Evolutionary conservation across 2,329 filamentous ascomycete species (phyloP).

Genomic region (Claviceps monticola): DNA sequence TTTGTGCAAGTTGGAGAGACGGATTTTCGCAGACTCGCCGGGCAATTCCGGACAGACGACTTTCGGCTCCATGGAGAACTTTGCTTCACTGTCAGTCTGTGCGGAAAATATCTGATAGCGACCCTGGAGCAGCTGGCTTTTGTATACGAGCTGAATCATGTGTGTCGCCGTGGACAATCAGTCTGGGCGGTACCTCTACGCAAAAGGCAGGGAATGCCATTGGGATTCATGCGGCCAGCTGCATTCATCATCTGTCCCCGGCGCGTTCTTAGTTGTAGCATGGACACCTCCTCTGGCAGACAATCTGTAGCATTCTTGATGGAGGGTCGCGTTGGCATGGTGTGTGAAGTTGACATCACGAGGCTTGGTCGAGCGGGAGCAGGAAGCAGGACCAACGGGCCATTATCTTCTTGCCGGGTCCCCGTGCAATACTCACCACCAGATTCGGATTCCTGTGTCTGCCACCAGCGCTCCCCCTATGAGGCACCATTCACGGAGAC

Average conservation of each 20-base stretch:
- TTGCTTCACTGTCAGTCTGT: constrained; percentile 40
- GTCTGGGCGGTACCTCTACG: constrained; percentile 14
- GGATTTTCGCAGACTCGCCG: constrained; percentile 22
- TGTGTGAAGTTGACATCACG: constrained; percentile 35
- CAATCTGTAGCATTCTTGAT: constrained; percentile 45
- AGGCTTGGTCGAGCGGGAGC: constrained; percentile 6
- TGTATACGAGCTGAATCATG: constrained; percentile 34
- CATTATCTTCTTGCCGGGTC: neutral
- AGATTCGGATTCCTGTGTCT: constrained; percentile 10
- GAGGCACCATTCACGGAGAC: constrained; percentile 17
- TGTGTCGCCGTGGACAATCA: constrained; percentile 16
- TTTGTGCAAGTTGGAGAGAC: constrained; percentile 21
- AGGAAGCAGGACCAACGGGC: neutral
- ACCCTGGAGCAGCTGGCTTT: constrained; percentile 39
- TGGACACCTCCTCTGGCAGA: constrained; percentile 44
- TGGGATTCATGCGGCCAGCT: constrained; percentile 26
- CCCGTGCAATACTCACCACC: neutral
- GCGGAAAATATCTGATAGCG: constrained; percentile 43
- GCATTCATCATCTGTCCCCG: constrained; percentile 42
- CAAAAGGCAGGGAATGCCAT: constrained; percentile 10
- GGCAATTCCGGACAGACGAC: constrained; percentile 8
- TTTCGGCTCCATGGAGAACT: constrained; percentile 13
- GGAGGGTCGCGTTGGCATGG: constrained; percentile 44
- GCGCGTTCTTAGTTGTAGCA: constrained; percentile 43
- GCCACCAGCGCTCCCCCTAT: constrained; percentile 10